These are phyloP conservation scores for Blastobotrys robertii DNA, from an alignment of 805 yeast genomes.

Conservation along the genomic window DNA sequence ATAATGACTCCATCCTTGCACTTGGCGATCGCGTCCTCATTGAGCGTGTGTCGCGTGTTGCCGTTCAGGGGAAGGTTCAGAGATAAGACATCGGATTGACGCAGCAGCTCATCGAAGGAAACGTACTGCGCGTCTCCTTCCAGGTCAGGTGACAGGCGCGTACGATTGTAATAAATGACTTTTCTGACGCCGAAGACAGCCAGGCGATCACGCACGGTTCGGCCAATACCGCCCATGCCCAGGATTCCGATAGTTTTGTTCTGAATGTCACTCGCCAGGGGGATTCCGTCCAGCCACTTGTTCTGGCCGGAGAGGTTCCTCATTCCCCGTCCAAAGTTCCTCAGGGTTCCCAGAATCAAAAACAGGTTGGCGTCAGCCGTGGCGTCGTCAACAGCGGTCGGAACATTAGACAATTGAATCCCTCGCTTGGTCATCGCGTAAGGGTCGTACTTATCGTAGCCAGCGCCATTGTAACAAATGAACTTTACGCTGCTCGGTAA, in stretches of 20 bases:
- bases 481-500: slow-evolving; percentile 34
- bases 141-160: slow-evolving; percentile 35
- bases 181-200: slow-evolving; percentile 40
- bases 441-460: slow-evolving; percentile 45
- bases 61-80: slow-evolving; percentile 44
- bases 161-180: slow-evolving; percentile 45
- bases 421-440: slow-evolving; percentile 31
- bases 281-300: slow-evolving; percentile 35
- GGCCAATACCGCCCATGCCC: slow-evolving; percentile 59
- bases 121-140: slow-evolving; percentile 40
- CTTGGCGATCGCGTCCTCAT: slow-evolving; percentile 35
- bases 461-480: slow-evolving; percentile 46
- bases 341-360: slow-evolving; percentile 40
- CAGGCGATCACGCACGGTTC: slow-evolving; percentile 43
- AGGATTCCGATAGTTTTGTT: slow-evolving; percentile 46
- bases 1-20: slow-evolving; percentile 46
- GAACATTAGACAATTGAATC: slow-evolving; percentile 45
- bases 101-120: slow-evolving; percentile 38
- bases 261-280: slow-evolving; percentile 40
- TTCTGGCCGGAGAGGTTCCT: slow-evolving; percentile 34
- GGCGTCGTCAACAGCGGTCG: slow-evolving; percentile 41
- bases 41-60: slow-evolving; percentile 42
- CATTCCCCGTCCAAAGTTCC: slow-evolving; percentile 39
- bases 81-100: slow-evolving; percentile 39
- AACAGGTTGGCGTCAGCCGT: slow-evolving; percentile 51